Evolutionary conservation across 2,329 filamentous ascomycete genomes (phyloP).

Genomic region (Dactylella cylindrospora): DNA sequence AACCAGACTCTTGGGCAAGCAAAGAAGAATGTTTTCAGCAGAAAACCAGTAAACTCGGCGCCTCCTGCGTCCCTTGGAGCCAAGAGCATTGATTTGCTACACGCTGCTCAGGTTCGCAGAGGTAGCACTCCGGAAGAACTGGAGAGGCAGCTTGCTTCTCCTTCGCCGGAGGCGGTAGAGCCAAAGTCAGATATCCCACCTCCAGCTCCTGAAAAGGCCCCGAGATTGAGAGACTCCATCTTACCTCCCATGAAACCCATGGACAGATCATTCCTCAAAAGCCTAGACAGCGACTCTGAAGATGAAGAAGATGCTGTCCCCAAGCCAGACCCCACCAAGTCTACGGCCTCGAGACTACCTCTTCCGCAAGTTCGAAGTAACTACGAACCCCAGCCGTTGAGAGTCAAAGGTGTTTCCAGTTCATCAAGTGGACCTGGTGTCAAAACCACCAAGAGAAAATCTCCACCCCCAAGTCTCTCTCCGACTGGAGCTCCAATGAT

Average conservation of each 20-base stretch:
- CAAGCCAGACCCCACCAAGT: constrained; percentile 28
- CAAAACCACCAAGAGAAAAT: constrained; percentile 18
- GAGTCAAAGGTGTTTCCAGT: constrained; percentile 1
- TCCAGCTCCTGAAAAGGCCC: constrained; percentile 36
- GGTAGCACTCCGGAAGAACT: constrained; percentile 16
- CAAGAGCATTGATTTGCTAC: constrained; percentile 35
- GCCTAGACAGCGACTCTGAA: constrained; percentile 7
- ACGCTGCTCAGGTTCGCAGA: constrained; percentile 23
- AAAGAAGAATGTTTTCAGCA: constrained; percentile 31
- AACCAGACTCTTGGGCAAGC: constrained; percentile 2
- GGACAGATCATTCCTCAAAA: constrained; percentile 30
- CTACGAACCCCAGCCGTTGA: constrained; percentile 38
- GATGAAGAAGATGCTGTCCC: constrained; percentile 22
- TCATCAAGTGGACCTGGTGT: neutral
- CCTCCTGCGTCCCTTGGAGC: constrained; percentile 16
- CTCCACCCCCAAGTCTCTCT: constrained; percentile 29
- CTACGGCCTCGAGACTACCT: constrained; percentile 34
- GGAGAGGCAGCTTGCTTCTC: neutral
- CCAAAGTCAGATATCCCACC: constrained; percentile 28
- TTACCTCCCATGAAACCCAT: constrained; percentile 26
- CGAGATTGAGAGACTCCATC: constrained; percentile 40
- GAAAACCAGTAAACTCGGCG: constrained; percentile 39
- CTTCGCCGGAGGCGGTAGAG: constrained; percentile 14
- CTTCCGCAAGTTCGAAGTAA: constrained; percentile 26
- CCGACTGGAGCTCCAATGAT: constrained; percentile 40